Evolutionary conservation across 2,329 filamentous ascomycete genomes (phyloP), one percentile per base, ranked within the genome.

Genomic region (Mollisia scopiformis): DNA sequence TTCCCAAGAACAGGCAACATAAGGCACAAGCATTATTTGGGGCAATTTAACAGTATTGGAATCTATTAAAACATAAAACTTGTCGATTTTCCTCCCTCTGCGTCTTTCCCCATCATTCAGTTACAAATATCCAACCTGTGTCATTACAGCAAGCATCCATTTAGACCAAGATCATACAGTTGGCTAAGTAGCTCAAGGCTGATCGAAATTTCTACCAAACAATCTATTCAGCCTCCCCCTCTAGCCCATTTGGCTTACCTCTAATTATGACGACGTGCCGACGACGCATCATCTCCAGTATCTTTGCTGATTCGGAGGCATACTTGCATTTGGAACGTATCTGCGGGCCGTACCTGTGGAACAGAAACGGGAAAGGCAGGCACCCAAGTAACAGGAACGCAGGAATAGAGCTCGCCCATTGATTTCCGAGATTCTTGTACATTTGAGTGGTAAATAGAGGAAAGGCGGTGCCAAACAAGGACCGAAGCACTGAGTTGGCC

Each of bases 401-500:
- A 0, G 90, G 90, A 11, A 93, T 78, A 0, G 85, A 86, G 33
- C 82, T 86, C 1, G 89, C 91, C 90, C 90, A 93, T 76, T 92
- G 89, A 58, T 89, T 87, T 49, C 90, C 89, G 3, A 89, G 79
- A 60, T 80, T 76, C 16, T 27, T 10, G 60, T 75, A 78, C 75
- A 78, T 77, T 28, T 74, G 78, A 0, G 78, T 80, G 0, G 88
- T 90, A 75, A 92, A 92, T 0, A 92, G 80, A 0, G 89, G 89
- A 76, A 92, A 92, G 1, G 83, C 86, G 16, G 59, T 28, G 21
- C 88, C 89, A 63, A 92, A 90, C 16, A 90, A 75, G 0, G 88
- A 91, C 59, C 90, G 86, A 16, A 93, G 77, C 35, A 93, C 84
- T 1, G 87, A 82, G 74, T 88, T 91, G 55, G 88, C 89, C 1